Percentiles rank a stretch among this genome's conserved stretches.
Conservation (phyloP, 2,329 filamentous ascomycete species). For the Alternaria rosae region DNA sequence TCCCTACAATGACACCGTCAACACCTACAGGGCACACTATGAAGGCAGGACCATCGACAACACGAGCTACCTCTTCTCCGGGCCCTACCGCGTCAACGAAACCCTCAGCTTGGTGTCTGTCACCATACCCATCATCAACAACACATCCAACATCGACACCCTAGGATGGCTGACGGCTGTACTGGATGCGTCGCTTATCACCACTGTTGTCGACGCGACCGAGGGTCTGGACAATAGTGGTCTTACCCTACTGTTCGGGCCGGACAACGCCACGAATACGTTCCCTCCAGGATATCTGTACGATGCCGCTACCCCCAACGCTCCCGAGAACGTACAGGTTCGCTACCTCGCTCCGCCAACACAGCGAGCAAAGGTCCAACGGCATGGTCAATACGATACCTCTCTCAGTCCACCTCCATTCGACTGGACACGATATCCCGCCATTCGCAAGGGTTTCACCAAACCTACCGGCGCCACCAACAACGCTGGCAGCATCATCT, state of each 20-base stretch:
- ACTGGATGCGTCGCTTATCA: constrained; percentile 70
- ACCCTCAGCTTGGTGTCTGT: constrained; percentile 80
- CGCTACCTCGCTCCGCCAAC: constrained; percentile 48
- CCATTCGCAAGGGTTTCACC: constrained; percentile 67
- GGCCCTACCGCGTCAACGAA: constrained; percentile 75
- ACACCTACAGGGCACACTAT: constrained; percentile 52
- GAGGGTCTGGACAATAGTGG: constrained; percentile 77
- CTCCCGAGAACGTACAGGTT: constrained; percentile 37
- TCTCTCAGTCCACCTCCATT: constrained; percentile 56
- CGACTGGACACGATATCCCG: constrained; percentile 67
- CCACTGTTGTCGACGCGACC: constrained; percentile 66
- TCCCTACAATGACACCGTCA: constrained; percentile 38
- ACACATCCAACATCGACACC: constrained; percentile 66
- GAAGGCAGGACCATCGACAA: constrained; percentile 54
- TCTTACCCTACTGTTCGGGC: constrained; percentile 73
- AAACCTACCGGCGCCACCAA: constrained; percentile 58
- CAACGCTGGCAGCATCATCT: constrained; percentile 73
- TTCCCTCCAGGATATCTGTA: constrained; percentile 50
- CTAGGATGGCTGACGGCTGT: constrained; percentile 86
- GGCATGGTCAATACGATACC: constrained; percentile 40
- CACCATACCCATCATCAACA: constrained; percentile 79
- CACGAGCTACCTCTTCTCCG: constrained; percentile 72
- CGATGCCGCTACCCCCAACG: constrained; percentile 20
- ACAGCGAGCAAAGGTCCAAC: constrained; percentile 19
- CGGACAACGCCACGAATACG: constrained; percentile 68